Evolutionary conservation across 2,329 filamentous ascomycete species (phyloP), one percentile per base, ranked within the genome.

Genomic region (Fusarium albosuccineum): DNA sequence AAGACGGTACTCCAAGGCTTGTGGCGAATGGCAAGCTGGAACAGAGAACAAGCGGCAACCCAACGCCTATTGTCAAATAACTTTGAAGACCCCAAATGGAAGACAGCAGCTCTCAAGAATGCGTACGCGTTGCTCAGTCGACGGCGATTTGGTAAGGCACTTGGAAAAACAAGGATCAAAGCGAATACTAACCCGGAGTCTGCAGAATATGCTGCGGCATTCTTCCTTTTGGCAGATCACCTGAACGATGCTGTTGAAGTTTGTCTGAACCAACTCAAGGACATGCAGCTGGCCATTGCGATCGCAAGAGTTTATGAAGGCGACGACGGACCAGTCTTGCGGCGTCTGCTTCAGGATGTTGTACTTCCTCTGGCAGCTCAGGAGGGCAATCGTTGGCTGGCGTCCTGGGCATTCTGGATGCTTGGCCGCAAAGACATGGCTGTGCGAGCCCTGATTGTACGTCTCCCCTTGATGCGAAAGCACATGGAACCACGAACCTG

Each of bases 331-430:
- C 89, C 90, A 0, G 87, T 96, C 0, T 77, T 98, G 3, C 85
- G 85, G 27, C 88, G 87, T 58, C 84, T 99, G 9, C 82, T 99
- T 2, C 88, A 92, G 72, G 92, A 97, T 10, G 92, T 91, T 63
- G 87, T 98, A 2, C 83, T 98, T 0, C 87, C 89, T 0, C 81
- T 92, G 64, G 96, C 96, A 16, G 89, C 92, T 0, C 86, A 89
- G 40, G 90, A 95, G 66, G 93, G 93, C 3, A 95, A 99, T 74
- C 87, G 95, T 59, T 99, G 96, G 95, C 87, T 97, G 60, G 92
- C 94, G 10, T 96, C 92, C 0, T 99, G 96, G 96, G 92, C 93
- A 3, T 97, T 97, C 75, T 97, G 93, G 91, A 92, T 97, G 85
- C 84, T 98, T 6, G 89, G 89, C 37, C 87, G 92, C 65, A 88